phyloP scores from a whole-genome alignment of 2,329 filamentous ascomycete species.

The Teratosphaeria nubilosa region DNA sequence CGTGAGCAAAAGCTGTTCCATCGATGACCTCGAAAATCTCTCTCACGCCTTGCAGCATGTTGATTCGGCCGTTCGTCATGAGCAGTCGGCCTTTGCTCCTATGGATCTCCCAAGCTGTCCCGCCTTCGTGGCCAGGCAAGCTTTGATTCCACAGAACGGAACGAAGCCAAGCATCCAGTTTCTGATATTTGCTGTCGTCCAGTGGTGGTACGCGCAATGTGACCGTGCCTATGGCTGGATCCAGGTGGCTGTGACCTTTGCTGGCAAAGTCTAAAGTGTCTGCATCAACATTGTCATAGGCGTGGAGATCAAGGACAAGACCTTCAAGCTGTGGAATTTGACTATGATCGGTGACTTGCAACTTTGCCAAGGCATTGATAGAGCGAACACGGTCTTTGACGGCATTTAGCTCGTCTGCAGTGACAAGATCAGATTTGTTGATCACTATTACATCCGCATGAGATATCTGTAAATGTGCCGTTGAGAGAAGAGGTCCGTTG shows the following conservation, averaged over 20 bases:
- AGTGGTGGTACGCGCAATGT: constrained; percentile 59
- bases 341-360: constrained; percentile 73
- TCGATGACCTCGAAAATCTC: constrained; percentile 91
- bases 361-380: constrained; percentile 81
- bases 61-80: constrained; percentile 53
- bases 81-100: constrained; percentile 72
- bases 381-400: constrained; percentile 64
- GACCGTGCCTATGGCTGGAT: constrained; percentile 79
- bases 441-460: constrained; percentile 92
- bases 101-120: constrained; percentile 64
- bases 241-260: constrained; percentile 83
- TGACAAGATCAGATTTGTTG: constrained; percentile 86
- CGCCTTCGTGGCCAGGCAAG: constrained; percentile 7
- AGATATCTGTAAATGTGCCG: constrained; percentile 90
- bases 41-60: constrained; percentile 81
- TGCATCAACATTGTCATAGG: constrained; percentile 72
- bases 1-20: constrained; percentile 5
- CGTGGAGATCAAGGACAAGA: constrained; percentile 78
- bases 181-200: constrained; percentile 44
- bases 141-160: constrained; percentile 67
- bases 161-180: constrained; percentile 72
- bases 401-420: constrained; percentile 53
- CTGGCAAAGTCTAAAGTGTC: constrained; percentile 53
- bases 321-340: constrained; percentile 74
- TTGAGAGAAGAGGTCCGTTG: constrained; percentile 64